Conservation (phyloP, 176 grass and related monocot species). For the Hsuehochloa calcarea region DNA sequence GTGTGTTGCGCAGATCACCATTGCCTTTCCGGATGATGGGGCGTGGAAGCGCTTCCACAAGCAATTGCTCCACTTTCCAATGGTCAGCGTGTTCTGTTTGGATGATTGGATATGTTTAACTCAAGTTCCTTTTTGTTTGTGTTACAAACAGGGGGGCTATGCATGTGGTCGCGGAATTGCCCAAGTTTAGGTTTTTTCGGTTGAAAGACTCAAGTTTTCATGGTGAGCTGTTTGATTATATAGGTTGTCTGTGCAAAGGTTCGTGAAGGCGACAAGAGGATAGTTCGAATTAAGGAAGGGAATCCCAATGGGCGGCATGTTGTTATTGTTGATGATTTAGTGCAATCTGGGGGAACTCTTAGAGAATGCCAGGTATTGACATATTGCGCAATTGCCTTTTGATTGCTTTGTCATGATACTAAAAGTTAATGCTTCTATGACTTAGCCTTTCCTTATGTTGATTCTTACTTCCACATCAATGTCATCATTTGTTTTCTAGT, state of each 20-base stretch:
- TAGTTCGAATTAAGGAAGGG: slow-evolving; percentile 77
- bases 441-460: neutral
- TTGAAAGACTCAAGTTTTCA: neutral
- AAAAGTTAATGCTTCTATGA: neutral
- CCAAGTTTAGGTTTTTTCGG: neutral
- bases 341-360: slow-evolving; percentile 90
- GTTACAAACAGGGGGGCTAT: neutral
- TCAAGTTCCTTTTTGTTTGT: neutral
- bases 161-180: neutral
- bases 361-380: slow-evolving; percentile 78
- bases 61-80: slow-evolving; percentile 67
- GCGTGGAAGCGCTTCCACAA: slow-evolving; percentile 98
- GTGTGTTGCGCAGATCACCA: slow-evolving; percentile 59
- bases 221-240: slow-evolving; percentile 3
- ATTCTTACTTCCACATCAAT: neutral
- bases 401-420: neutral
- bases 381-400: neutral
- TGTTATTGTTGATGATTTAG: slow-evolving; percentile 95
- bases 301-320: slow-evolving; percentile 77
- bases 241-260: slow-evolving; percentile 89
- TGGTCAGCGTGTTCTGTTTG: slow-evolving; percentile 37
- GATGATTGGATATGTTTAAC: neutral
- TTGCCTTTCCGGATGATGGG: slow-evolving; percentile 96
- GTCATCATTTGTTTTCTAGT: neutral
- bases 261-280: slow-evolving; percentile 76